Percentiles rank a stretch among this genome's conserved stretches.
Conservation (phyloP, 352 stramenopile genomes). For the Globisporangium solare region DNA sequence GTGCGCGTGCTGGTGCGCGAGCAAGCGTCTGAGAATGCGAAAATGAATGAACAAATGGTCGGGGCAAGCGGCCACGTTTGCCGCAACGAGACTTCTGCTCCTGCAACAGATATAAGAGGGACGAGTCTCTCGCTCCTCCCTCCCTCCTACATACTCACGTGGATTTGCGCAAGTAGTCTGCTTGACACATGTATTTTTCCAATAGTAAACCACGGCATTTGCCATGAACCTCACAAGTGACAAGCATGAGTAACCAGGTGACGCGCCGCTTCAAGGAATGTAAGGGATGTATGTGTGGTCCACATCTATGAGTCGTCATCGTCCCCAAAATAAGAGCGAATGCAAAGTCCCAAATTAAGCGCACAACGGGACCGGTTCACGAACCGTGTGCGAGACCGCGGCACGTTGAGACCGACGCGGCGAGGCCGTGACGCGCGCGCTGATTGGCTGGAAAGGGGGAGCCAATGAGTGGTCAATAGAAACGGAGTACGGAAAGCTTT, state of each 20-base stretch:
- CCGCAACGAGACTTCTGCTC: too few species aligned
- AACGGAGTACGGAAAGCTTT: not conserved
- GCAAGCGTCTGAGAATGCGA: not conserved
- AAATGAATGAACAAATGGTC: not conserved
- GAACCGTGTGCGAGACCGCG: not conserved
- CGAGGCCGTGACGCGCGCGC: too few species aligned
- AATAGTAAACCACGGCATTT: too few species aligned
- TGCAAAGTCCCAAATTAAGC: too few species aligned
- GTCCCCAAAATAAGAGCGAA: not conserved
- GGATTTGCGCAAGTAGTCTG: too few species aligned
- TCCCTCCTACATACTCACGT: too few species aligned
- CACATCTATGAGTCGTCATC: too few species aligned
- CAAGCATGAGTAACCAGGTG: not conserved
- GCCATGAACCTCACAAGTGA: not conserved
- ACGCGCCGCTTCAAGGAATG: not conserved
- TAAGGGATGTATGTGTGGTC: not conserved
- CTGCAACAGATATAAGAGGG: too few species aligned
- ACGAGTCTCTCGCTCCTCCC: too few species aligned
- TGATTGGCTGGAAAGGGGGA: not conserved
- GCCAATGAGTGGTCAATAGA: conserved; percentile 7
- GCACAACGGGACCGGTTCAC: not conserved
- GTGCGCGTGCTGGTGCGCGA: not conserved
- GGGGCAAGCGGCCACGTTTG: not conserved
- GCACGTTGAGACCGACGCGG: not conserved
- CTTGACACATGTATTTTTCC: too few species aligned